Evolutionary conservation across 148 eudicot species (phyloP).

Genomic region (Agrostemma githago): DNA sequence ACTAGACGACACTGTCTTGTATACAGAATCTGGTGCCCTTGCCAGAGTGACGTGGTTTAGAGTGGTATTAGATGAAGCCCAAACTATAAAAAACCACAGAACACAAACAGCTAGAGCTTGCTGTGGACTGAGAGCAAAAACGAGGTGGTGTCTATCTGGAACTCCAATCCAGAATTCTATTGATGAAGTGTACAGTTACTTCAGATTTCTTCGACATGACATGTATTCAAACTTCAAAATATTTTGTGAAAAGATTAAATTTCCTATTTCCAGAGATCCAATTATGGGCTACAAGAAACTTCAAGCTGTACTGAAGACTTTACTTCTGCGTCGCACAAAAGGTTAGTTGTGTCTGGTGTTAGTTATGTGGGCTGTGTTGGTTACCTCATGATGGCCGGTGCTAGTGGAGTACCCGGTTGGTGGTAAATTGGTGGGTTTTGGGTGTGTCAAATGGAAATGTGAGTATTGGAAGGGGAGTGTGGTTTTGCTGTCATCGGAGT

Average conservation of each 20-base stretch:
- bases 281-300: constrained; percentile 83
- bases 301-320: constrained; percentile 73
- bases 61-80: constrained; percentile 97
- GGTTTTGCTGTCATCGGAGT: too few species aligned
- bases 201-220: constrained; percentile 82
- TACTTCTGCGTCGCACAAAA: constrained; percentile 96
- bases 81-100: constrained; percentile 91
- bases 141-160: constrained; percentile 98
- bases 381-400: too few species aligned
- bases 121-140: constrained; percentile 92
- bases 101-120: constrained; percentile 94
- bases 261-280: constrained; percentile 74
- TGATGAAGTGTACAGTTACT: constrained; percentile 92
- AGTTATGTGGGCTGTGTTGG: neutral
- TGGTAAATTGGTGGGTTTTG: too few species aligned
- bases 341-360: constrained; percentile 38
- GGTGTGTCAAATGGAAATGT: too few species aligned
- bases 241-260: constrained; percentile 55
- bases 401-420: too few species aligned
- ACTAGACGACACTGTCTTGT: constrained; percentile 43
- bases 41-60: constrained; percentile 87
- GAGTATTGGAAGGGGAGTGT: too few species aligned
- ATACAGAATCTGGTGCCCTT: constrained; percentile 61
- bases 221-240: constrained; percentile 65
- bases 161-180: constrained; percentile 94